Percentiles rank a stretch among this genome's conserved stretches.
Evolutionary conservation across 495 filamentous ascomycete species (phyloP).

Genomic region (Xylaria sp.): DNA sequence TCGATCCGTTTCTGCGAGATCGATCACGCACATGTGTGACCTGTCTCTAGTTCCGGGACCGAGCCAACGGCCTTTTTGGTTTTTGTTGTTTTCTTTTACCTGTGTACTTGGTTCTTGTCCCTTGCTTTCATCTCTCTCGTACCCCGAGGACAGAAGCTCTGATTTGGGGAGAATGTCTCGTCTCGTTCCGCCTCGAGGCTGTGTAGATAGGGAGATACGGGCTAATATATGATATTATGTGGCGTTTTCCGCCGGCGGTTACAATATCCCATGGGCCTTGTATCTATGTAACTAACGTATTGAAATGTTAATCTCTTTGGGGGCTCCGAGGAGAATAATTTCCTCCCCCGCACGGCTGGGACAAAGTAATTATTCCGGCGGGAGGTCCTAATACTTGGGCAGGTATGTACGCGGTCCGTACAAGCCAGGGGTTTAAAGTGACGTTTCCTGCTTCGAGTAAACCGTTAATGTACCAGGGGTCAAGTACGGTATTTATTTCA

Average conservation of each 20-base stretch:
- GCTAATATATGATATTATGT: background rate
- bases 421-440: background rate
- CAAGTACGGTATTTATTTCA: background rate
- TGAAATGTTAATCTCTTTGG: background rate
- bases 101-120: background rate
- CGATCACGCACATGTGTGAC: conserved; percentile 17
- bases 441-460: conserved; percentile 9
- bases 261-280: background rate
- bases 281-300: background rate
- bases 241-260: background rate
- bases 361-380: background rate
- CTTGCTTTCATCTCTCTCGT: background rate
- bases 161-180: conserved; percentile 1
- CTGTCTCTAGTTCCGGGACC: conserved; percentile 20
- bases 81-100: too few relatives aligned
- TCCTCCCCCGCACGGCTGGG: background rate
- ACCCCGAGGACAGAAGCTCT: background rate
- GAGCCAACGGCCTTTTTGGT: conserved; percentile 14
- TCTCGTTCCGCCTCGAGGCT: background rate
- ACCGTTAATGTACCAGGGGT: background rate
- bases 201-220: background rate
- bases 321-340: background rate
- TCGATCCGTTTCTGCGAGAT: conserved; percentile 27
- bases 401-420: background rate
- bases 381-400: background rate